Conservation (phyloP, 1,284 basidiomycete species). For the Marasmius tenuissimus region DNA sequence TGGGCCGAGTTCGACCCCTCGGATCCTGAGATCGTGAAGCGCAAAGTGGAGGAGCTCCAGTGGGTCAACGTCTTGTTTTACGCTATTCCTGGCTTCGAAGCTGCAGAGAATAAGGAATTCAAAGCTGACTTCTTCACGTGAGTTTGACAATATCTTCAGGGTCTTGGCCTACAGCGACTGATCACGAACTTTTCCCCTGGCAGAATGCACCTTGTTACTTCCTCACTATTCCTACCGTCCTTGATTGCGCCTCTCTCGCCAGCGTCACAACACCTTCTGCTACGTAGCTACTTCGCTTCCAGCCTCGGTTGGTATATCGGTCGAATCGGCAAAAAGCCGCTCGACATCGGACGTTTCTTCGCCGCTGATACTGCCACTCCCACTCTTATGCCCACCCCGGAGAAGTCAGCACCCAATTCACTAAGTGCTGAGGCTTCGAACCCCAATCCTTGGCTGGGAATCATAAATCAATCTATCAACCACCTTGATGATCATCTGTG, state of each 20-base stretch:
- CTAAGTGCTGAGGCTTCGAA: constrained; percentile 25
- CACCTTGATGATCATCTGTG: constrained; percentile 61
- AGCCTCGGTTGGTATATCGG: constrained; percentile 41
- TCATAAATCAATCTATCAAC: constrained; percentile 43
- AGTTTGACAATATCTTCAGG: constrained; percentile 20
- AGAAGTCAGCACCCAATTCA: not conserved
- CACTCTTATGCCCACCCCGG: not conserved
- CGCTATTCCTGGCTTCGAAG: constrained; percentile 37
- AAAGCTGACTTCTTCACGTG: constrained; percentile 51
- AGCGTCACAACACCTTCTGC: constrained; percentile 35
- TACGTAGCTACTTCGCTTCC: constrained; percentile 42
- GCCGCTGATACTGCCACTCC: not conserved
- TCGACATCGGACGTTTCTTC: constrained; percentile 44
- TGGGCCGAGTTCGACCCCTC: constrained; percentile 39
- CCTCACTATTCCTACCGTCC: constrained; percentile 49
- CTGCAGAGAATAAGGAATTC: constrained; percentile 31
- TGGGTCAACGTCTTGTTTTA: constrained; percentile 46
- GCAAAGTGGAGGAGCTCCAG: constrained; percentile 47
- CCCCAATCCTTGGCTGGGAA: constrained; percentile 53
- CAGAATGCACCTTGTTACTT: constrained; percentile 58
- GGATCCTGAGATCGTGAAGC: constrained; percentile 33
- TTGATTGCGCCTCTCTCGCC: constrained; percentile 35
- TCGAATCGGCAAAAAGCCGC: constrained; percentile 34
- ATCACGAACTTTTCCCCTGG: not conserved
- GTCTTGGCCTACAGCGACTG: too few relatives aligned